Percentiles rank a stretch among this genome's conserved stretches.
Conservation (phyloP, 345 rosid species). For the Syzygium aqueum region DNA sequence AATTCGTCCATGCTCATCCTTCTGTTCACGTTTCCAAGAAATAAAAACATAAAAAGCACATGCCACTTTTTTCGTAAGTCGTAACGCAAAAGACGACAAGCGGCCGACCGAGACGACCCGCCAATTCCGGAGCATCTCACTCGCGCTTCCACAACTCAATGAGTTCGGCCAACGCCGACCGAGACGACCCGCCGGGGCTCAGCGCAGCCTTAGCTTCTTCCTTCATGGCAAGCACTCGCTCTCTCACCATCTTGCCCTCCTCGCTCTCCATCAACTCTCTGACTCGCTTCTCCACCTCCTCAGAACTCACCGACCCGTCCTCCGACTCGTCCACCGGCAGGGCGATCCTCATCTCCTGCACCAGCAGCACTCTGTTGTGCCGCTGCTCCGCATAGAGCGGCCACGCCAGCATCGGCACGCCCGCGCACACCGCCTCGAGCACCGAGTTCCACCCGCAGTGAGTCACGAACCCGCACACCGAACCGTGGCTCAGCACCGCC, state of each 20-base stretch:
- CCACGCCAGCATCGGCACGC: constrained; percentile 28
- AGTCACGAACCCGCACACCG: constrained; percentile 21
- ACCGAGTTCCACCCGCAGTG: constrained; percentile 31
- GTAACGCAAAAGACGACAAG: neutral
- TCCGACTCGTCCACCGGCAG: constrained; percentile 30
- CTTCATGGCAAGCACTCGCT: constrained; percentile 1
- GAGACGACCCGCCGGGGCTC: constrained; percentile 38
- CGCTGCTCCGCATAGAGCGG: constrained; percentile 50
- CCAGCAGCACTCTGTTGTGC: constrained; percentile 29
- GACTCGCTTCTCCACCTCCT: constrained; percentile 18
- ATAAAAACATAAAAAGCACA: neutral
- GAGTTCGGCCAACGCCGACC: constrained; percentile 8
- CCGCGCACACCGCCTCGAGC: constrained; percentile 12
- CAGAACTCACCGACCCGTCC: constrained; percentile 13
- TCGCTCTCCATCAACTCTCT: constrained; percentile 18
- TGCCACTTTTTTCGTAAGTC: neutral
- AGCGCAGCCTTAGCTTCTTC: constrained; percentile 14
- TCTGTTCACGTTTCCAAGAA: neutral
- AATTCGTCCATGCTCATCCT: neutral
- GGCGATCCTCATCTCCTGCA: constrained; percentile 46
- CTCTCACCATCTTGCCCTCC: constrained; percentile 2
- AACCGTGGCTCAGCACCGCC: constrained; percentile 4
- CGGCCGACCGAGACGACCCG: neutral
- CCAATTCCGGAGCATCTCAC: neutral
- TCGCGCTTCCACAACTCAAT: neutral